Conservation (phyloP, 352 stramenopile species). For the Globisporangium spiculum region DNA sequence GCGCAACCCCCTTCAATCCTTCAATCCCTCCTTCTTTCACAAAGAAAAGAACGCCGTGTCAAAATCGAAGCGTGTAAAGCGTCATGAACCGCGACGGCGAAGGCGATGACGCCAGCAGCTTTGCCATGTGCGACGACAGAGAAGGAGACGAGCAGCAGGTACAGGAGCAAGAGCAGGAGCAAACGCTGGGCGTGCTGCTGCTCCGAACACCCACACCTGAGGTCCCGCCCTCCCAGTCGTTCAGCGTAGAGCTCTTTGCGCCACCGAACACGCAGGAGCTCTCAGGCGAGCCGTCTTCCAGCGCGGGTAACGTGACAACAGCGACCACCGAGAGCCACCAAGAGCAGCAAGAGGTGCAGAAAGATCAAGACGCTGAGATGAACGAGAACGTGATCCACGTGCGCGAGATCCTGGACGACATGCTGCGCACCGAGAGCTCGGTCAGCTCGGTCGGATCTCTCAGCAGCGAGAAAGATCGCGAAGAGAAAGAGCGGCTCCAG, state of each 20-base stretch:
- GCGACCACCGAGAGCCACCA: background rate
- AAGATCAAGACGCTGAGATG: constrained; percentile 8
- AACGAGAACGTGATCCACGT: constrained; percentile 22
- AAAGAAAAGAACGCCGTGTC: constrained; percentile 3
- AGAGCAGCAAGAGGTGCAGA: background rate
- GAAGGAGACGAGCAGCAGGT: no score
- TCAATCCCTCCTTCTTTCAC: constrained; percentile 4
- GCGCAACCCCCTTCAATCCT: no score
- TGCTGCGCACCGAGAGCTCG: constrained; percentile 15
- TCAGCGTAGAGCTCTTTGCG: constrained; percentile 20
- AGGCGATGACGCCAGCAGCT: background rate
- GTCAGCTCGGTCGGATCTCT: constrained; percentile 6
- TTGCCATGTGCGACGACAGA: background rate
- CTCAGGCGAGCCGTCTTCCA: background rate
- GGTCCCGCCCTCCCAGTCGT: constrained; percentile 3
- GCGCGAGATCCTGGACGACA: constrained; percentile 19
- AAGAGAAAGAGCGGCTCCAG: constrained; percentile 42
- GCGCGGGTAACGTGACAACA: constrained; percentile 1
- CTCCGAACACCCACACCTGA: background rate
- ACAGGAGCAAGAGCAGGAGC: background rate
- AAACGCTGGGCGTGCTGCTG: background rate
- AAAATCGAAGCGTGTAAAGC: background rate
- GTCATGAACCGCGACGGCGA: constrained; percentile 7
- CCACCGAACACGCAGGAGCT: constrained; percentile 20
- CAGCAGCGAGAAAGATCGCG: constrained; percentile 51